Conservation (phyloP, 306 rosid genomes). For the Acacia confusa region DNA sequence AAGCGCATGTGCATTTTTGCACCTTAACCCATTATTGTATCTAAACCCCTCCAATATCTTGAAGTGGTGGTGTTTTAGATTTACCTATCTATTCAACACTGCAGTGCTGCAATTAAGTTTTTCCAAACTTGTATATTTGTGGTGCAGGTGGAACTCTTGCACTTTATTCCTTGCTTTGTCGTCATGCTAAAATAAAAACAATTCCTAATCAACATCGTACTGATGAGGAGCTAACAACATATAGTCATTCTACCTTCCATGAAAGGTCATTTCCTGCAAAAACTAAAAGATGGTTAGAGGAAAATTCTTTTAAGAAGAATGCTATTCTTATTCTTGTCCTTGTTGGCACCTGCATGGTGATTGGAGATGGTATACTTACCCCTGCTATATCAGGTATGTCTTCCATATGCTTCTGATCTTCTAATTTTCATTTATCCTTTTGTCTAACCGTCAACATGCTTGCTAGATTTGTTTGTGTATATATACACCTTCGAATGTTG, state of each 20-base stretch:
- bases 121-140: conserved; percentile 23
- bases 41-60: conserved; percentile 7
- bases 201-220: conserved; percentile 87
- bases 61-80: neutral
- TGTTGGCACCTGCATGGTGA: conserved; percentile 87
- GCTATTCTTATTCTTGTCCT: conserved; percentile 73
- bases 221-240: conserved; percentile 81
- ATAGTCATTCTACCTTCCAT: conserved; percentile 74
- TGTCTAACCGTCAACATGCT: neutral
- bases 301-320: conserved; percentile 47
- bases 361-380: conserved; percentile 93
- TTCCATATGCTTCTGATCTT: conserved; percentile 34
- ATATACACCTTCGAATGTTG: neutral
- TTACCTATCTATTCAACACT: conserved; percentile 5
- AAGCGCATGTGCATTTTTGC: too few species aligned
- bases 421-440: conserved; percentile 8
- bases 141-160: conserved; percentile 84
- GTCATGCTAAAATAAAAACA: conserved; percentile 79
- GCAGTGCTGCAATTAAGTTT: conserved; percentile 3
- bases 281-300: conserved; percentile 79
- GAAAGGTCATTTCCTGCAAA: conserved; percentile 79
- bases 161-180: conserved; percentile 84
- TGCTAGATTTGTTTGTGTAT: neutral
- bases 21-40: neutral
- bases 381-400: conserved; percentile 81